Percentiles rank a stretch among this genome's conserved stretches.
phyloP scores from a whole-genome alignment of 805 yeast species.

The Scheffersomyces lignosus region DNA sequence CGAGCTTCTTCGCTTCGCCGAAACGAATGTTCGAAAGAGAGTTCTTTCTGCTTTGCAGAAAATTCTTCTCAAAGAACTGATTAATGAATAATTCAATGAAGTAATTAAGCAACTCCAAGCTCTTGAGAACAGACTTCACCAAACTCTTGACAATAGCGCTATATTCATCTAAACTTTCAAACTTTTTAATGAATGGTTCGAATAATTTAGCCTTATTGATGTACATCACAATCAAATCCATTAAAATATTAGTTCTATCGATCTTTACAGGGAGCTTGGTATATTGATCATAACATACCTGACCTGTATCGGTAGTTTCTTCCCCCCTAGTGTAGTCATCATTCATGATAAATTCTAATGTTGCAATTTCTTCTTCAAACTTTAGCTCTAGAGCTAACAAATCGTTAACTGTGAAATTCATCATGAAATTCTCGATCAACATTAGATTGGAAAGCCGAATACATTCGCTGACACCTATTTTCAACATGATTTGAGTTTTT shows the following conservation, averaged over 20 bases:
- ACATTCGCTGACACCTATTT: slow-evolving; percentile 51
- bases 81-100: slow-evolving; percentile 33
- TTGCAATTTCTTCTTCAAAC: slow-evolving; percentile 43
- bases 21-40: neutral
- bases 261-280: slow-evolving; percentile 21
- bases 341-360: slow-evolving; percentile 25
- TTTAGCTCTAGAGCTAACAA: slow-evolving; percentile 39
- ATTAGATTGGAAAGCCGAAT: slow-evolving; percentile 48
- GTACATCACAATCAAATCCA: slow-evolving; percentile 48
- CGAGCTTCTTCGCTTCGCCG: neutral
- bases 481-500: slow-evolving; percentile 34
- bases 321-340: slow-evolving; percentile 9
- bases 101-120: slow-evolving; percentile 33
- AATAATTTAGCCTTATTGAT: slow-evolving; percentile 52
- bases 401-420: slow-evolving; percentile 42
- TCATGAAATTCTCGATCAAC: slow-evolving; percentile 52
- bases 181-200: slow-evolving; percentile 48
- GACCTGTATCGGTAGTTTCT: slow-evolving; percentile 1
- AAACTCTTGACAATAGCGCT: slow-evolving; percentile 36
- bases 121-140: slow-evolving; percentile 37
- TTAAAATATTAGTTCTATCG: slow-evolving; percentile 34
- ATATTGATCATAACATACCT: slow-evolving; percentile 18
- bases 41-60: slow-evolving; percentile 1
- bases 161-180: slow-evolving; percentile 24
- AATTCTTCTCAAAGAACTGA: slow-evolving; percentile 10